A percentile compares a stretch with the other conserved stretches of the same genome.
phyloP scores from a whole-genome alignment of 1,139 yeast genomes.

The Wickerhamiella pararugosa region DNA sequence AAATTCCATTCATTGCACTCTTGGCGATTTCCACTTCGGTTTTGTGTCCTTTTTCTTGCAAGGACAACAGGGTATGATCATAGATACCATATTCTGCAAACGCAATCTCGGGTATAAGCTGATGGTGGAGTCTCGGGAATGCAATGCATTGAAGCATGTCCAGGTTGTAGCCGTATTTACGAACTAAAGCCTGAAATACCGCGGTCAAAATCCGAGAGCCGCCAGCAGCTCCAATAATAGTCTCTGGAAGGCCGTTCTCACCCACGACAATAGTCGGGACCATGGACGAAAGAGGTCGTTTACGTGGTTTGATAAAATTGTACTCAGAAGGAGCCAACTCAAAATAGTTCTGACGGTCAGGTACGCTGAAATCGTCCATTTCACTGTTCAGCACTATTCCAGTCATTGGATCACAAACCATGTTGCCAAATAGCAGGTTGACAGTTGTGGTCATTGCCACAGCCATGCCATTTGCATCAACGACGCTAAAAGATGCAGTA shows the following conservation, averaged over 20 bases:
- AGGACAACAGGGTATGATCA: slow-evolving; percentile 19
- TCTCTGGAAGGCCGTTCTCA: slow-evolving; percentile 37
- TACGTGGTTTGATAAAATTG: slow-evolving; percentile 60
- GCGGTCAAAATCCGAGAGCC: slow-evolving; percentile 85
- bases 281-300: slow-evolving; percentile 74
- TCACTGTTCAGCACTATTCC: slow-evolving; percentile 78
- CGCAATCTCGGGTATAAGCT: slow-evolving; percentile 57
- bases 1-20: slow-evolving; percentile 38
- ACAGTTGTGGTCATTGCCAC: slow-evolving; percentile 83
- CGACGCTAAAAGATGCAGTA: slow-evolving; percentile 69
- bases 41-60: slow-evolving; percentile 31
- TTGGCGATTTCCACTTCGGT: slow-evolving; percentile 24
- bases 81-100: slow-evolving; percentile 42
- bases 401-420: slow-evolving; percentile 64
- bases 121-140: slow-evolving; percentile 78
- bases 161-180: slow-evolving; percentile 42
- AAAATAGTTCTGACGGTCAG: slow-evolving; percentile 54
- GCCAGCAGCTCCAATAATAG: slow-evolving; percentile 86
- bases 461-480: slow-evolving; percentile 55
- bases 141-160: slow-evolving; percentile 56
- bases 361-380: slow-evolving; percentile 92
- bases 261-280: slow-evolving; percentile 59
- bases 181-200: slow-evolving; percentile 61
- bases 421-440: slow-evolving; percentile 71
- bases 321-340: slow-evolving; percentile 64